Base-by-base conservation (phyloP, 179 eudicot species). In the Amaranthus tricolor region DNA sequence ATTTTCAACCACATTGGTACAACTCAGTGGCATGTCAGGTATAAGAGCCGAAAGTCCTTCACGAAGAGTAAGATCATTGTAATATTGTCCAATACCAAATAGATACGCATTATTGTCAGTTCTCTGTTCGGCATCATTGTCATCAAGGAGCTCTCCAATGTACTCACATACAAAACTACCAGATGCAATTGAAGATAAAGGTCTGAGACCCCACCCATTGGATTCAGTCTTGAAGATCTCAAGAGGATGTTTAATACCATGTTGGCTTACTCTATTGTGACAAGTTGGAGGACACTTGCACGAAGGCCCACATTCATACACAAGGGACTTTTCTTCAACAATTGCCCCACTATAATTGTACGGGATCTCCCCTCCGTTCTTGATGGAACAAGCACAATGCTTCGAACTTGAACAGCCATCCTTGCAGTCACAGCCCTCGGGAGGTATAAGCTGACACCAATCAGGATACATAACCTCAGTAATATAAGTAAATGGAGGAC, bases 131-230 rank as follows among this genome's bases (percentile, higher is more conserved):
- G 96, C 98, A 82, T 89, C 96, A 54, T 66, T 82, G 70, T 89
- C 91, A 20, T 85, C 84, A 2, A 93, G 83, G 61, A 91, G 83
- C 85, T 93, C 94, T 15, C 98, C 98, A 15, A 85, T 76, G 77
- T 93, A 93, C 77, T 93, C 96, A 43, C 98, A 91, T 68, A 91
- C 85, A 78, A 93, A 93, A 75, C 88, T 88, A 43, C 98, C 98
- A 4, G 96, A 82, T 14, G 98, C 77, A 24, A 93, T 85, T 53
- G 89, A 89, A 66, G 82, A 79, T 16, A 87, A 77, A 47, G 88
- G 81, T 75, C 98, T 86, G 45, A 90, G 89, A 9, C 96, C 97
- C 98, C 98, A 93, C 4, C 98, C 98, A 62, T 89, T 84, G 9
- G 86, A 77, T 51, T 83, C 77, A 2, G 98, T 93, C 82, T 90